Evolutionary conservation across 805 yeast species (phyloP), one percentile per base, ranked within the genome.

Genomic region (Spathaspora sp.): DNA sequence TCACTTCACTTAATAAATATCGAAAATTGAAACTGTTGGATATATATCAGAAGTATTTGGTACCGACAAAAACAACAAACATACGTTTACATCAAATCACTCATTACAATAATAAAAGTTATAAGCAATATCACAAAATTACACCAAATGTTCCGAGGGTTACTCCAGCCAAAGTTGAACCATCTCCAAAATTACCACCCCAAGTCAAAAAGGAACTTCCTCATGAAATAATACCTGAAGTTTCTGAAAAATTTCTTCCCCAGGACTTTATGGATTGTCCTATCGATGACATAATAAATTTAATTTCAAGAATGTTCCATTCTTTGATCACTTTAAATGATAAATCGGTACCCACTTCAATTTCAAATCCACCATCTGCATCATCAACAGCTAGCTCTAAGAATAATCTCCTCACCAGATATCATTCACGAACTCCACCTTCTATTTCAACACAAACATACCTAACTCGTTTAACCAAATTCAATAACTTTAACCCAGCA

Each of bases 371-470:
- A 1, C 52, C 59, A 4, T 45, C 59, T 7, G 32, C 60, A 23
- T 43, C 55, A 60, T 57, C 48, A 55, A 61, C 57, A 49, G 18
- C 17, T n/a, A 35, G 40, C n/a, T 31, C 35, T 14, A 31, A 35
- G 14, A 57, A 59, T 31, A 52, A 48, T 42, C 49, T 73, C 44
- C 76, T 94, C 49, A 93, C 99, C 1, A 74, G 98, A 57, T 93
- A 93, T 66, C 99, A 93, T 66, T 91, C 97, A 3, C 78, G 97
- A 55, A 85, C 93, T 0, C 96, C 97, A 3, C 98, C 99, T 0
- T 80, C 80, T 16, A 93, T 93, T 44, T 86, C 96, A 5, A 82
- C 91, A 14, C 80, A 79, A 57, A 88, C 87, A 50, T 93, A 93
- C 61, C 68, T 92, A 44, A 69, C 84, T 45, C 78, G 98, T 59